Evolutionary conservation across 345 rosid species (phyloP).

Genomic region (Euphorbia tirucalli): DNA sequence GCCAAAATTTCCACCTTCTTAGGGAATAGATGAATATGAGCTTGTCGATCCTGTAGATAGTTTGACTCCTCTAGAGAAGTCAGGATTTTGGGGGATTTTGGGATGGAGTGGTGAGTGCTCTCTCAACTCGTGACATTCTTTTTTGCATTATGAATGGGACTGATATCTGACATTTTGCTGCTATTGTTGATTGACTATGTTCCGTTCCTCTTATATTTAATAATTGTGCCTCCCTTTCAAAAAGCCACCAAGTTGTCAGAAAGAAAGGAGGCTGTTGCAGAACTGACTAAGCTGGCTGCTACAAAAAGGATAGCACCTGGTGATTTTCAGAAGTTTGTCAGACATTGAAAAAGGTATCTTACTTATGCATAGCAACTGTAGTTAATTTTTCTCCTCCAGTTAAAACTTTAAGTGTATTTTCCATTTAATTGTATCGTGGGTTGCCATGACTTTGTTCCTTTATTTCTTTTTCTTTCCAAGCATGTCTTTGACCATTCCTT

Average conservation of each 20-base stretch:
- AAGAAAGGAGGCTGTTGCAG: slow-evolving; percentile 93
- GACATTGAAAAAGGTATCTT: slow-evolving; percentile 83
- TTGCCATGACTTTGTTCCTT: background rate
- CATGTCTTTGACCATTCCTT: background rate
- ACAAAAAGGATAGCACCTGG: slow-evolving; percentile 91
- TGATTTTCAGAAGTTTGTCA: slow-evolving; percentile 87
- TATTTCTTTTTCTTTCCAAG: background rate
- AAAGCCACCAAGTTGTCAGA: slow-evolving; percentile 99
- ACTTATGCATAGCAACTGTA: background rate
- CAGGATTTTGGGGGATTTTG: slow-evolving; percentile 99
- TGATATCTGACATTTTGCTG: slow-evolving; percentile 6
- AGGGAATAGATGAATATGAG: slow-evolving; percentile 93
- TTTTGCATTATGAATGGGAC: slow-evolving; percentile 12
- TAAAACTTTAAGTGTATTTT: background rate
- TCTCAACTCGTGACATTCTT: slow-evolving; percentile 10
- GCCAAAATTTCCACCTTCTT: slow-evolving; percentile 53
- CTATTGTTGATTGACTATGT: background rate
- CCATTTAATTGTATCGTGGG: background rate
- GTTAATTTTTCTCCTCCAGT: background rate
- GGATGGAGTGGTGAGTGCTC: slow-evolving; percentile 96
- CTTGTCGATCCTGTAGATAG: slow-evolving; percentile 96
- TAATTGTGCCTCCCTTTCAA: slow-evolving; percentile 37
- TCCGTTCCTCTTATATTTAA: slow-evolving; percentile 5
- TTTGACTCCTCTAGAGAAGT: slow-evolving; percentile 90
- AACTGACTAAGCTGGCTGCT: slow-evolving; percentile 91